These are phyloP conservation scores for Harrya chromipes DNA, from an alignment of 768 basidiomycete species.

Conservation along the genomic window DNA sequence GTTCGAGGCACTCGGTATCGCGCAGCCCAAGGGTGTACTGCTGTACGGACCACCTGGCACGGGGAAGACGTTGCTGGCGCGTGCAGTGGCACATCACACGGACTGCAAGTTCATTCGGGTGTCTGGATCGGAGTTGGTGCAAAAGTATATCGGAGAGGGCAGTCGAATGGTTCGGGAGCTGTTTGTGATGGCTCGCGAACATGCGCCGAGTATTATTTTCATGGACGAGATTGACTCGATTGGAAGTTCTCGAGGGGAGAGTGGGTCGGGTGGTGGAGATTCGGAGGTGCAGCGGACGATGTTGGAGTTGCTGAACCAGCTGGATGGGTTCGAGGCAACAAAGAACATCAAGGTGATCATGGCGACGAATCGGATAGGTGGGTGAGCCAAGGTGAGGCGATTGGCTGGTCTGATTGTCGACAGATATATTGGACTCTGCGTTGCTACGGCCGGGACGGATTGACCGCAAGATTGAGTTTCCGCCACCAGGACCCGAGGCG, in stretches of 20 bases:
- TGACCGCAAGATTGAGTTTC: slow-evolving; percentile 97
- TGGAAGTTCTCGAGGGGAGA: slow-evolving; percentile 86
- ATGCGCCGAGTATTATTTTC: slow-evolving; percentile 97
- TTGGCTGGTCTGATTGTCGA: slow-evolving; percentile 3
- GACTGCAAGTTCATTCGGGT: slow-evolving; percentile 98
- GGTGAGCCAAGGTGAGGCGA: background rate
- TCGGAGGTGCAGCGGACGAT: slow-evolving; percentile 90
- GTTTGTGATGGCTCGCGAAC: slow-evolving; percentile 97
- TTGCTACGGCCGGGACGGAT: slow-evolving; percentile 93
- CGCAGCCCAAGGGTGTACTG: slow-evolving; percentile 94
- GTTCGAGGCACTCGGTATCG: slow-evolving; percentile 94
- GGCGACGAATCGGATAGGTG: slow-evolving; percentile 96
- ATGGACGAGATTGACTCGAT: slow-evolving; percentile 99
- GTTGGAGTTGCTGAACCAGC: slow-evolving; percentile 84
- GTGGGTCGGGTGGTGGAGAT: slow-evolving; percentile 75
- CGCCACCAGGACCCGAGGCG: slow-evolving; percentile 95
- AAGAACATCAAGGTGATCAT: slow-evolving; percentile 90
- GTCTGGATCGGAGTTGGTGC: slow-evolving; percentile 89
- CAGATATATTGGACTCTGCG: slow-evolving; percentile 93
- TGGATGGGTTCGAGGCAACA: slow-evolving; percentile 83
- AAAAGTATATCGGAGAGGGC: slow-evolving; percentile 98
- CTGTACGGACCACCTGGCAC: slow-evolving; percentile 96
- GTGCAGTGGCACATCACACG: slow-evolving; percentile 96
- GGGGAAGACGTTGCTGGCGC: slow-evolving; percentile 91
- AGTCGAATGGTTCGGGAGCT: slow-evolving; percentile 95